Base-by-base conservation (phyloP, 495 filamentous ascomycete species). In the Barbatosphaeria neglecta region DNA sequence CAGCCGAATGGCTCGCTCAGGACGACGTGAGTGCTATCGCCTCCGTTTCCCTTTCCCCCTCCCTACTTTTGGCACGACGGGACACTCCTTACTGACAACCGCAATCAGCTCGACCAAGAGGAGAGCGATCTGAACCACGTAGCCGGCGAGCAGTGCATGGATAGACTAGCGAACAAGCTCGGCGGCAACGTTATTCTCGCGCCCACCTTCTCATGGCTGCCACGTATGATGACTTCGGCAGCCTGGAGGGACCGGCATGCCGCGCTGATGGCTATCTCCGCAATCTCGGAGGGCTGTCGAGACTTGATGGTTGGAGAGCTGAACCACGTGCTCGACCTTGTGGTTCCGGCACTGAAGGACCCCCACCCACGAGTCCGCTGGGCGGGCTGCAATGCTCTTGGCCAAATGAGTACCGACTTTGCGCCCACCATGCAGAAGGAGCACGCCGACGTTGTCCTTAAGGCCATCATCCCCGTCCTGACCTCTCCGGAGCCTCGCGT, bases 331-430 rank as follows among this genome's bases (percentile, higher is more conserved):
- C 72, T 99, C 48, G 88, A 90, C 41, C 74, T 97, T 20, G 92
- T 99, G 35, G 80, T 95, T 35, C 93, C 93, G 13, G 86, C 90
- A 41, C 75, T 99, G n/a, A 80, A 82, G 50, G 90, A 97, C 52
- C 73, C 83, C 35, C 93, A 97, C 60, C 87, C 93, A 18, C 85
- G 93, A 48, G 93, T 99, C 41, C 84, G 92, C 46, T 99, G 93
- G 80, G 93, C 93, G 24, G 93, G 90, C 28, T 99, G 93, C 69
- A 97, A 99, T 60, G 93, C 93, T n/a, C 72, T 99, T 20, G 93
- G 93, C 13, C 93, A 99, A 63, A 99, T 99, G 93, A 97, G 93
- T 65, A 99, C 93, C 9, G 93, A 99, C 63, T 99, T 99, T 61
- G 92, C 93, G 24, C 90, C 89, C 2, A 95, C 86, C 11, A 97